Evolutionary conservation across 148 eudicot species (phyloP), one percentile per base, ranked within the genome.

Genomic region (Camellia granthamiana): DNA sequence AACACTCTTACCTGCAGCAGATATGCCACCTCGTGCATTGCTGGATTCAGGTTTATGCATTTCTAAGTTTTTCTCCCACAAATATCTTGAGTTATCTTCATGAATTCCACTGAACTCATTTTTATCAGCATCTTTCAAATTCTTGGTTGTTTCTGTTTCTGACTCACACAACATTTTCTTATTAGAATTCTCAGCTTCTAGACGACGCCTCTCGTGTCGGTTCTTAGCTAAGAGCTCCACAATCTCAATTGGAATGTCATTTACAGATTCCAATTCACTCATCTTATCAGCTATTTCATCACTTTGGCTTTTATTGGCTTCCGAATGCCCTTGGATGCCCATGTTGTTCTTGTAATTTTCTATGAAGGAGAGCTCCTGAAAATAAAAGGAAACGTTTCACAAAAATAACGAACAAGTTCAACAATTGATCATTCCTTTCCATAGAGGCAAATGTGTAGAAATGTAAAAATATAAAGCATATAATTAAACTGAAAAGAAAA

Each of bases 161-260:
- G 69, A 76, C 62, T 23, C 10, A 60, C 49, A 19, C 23, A 62
- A 67, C 66, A n/a, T 81, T 49, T 30, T 76, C 60, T 61, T 52
- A 61, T 60, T 78, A 70, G 80, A 51, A 59, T 51, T 81, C 74
- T 69, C 62, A 76, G 76, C 61, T 43, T 81, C 84, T 46, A 76
- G 51, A 60, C 49, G 66, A 60, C 52, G 76, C 58, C 80, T 70
- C 70, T 81, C 80, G 58, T 76, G 80, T 41, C 76, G 58, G 21
- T 61, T 69, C 80, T 76, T 76, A 21, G 84, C 80, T 49, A 81
- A 58, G 66, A 81, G 80, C 70, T 76, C 84, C 80, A 81, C 80
- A 69, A 81, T 81, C 77, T 81, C 80, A 13, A 81, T 54, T 42
- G 79, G 78, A 43, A 81, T n/a, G 46, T 69, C 83, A 75, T 68